phyloP scores from a whole-genome alignment of 768 basidiomycete species.

The Royoungia palumana region DNA sequence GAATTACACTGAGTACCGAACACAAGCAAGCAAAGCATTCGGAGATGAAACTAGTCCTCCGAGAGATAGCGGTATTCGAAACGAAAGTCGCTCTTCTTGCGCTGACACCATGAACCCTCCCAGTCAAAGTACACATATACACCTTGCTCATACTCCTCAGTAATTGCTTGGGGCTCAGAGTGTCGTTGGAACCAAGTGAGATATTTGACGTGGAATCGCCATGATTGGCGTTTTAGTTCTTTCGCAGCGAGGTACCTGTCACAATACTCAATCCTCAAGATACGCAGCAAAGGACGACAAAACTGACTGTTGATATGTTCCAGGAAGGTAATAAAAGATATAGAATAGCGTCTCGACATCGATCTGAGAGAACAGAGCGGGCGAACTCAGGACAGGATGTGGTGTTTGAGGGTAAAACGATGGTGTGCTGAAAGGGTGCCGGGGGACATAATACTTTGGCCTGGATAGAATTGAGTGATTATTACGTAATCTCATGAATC shows the following conservation, averaged over 20 bases:
- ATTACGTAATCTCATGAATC: neutral
- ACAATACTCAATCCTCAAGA: neutral
- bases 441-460: slow-evolving; percentile 95
- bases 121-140: slow-evolving; percentile 99
- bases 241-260: slow-evolving; percentile 89
- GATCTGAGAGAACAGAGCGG: slow-evolving; percentile 82
- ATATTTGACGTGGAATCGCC: slow-evolving; percentile 99
- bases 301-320: slow-evolving; percentile 91
- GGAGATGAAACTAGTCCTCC: slow-evolving; percentile 49
- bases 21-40: slow-evolving; percentile 8
- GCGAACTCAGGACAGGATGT: slow-evolving; percentile 73
- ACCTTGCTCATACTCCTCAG: slow-evolving; percentile 99
- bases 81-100: slow-evolving; percentile 97
- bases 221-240: slow-evolving; percentile 95
- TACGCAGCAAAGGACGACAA: neutral
- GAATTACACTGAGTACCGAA: slow-evolving; percentile 25
- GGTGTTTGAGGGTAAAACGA: slow-evolving; percentile 92
- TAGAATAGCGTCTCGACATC: slow-evolving; percentile 98
- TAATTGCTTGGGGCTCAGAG: slow-evolving; percentile 96
- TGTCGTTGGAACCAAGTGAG: slow-evolving; percentile 99
- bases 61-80: slow-evolving; percentile 95
- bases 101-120: slow-evolving; percentile 98
- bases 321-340: slow-evolving; percentile 96
- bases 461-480: slow-evolving; percentile 40
- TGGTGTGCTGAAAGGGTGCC: slow-evolving; percentile 89